Evolutionary conservation across 1,284 basidiomycete genomes (phyloP).

Genomic region (Uromyces viciae-fabae): DNA sequence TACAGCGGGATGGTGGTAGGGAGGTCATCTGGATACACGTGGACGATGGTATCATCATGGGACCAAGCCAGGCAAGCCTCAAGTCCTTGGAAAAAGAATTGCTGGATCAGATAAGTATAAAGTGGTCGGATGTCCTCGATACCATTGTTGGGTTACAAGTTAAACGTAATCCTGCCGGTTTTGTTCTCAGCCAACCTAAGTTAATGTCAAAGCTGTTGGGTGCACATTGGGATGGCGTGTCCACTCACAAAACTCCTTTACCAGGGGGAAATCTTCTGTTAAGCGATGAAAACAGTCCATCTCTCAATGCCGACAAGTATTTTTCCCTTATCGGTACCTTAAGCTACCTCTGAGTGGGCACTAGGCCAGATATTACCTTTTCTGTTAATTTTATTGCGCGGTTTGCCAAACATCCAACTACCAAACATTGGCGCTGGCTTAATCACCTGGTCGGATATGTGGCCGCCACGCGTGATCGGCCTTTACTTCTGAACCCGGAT

Average conservation of each 20-base stretch:
- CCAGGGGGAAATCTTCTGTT: neutral
- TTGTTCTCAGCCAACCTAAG: neutral
- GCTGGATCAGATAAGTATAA: neutral
- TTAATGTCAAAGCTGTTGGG: neutral
- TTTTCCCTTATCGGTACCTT: neutral
- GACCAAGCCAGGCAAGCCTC: neutral
- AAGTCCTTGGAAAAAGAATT: neutral
- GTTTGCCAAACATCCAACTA: neutral
- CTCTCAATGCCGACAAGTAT: neutral
- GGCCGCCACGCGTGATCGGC: neutral
- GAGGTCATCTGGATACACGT: neutral
- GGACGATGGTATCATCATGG: neutral
- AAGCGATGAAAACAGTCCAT: neutral
- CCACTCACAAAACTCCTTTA: neutral
- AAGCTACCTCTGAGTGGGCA: neutral
- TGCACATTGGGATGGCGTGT: neutral
- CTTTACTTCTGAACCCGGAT: neutral
- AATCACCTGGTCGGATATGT: constrained; percentile 1
- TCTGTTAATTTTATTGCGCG: neutral
- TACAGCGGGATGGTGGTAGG: neutral
- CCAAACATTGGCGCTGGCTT: neutral
- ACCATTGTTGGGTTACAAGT: neutral
- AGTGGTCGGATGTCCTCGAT: neutral
- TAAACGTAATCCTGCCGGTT: neutral
- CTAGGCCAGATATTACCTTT: constrained; percentile 15